Evolutionary conservation across 2,329 filamentous ascomycete species (phyloP).

Genomic region (Nothophoma quercina): DNA sequence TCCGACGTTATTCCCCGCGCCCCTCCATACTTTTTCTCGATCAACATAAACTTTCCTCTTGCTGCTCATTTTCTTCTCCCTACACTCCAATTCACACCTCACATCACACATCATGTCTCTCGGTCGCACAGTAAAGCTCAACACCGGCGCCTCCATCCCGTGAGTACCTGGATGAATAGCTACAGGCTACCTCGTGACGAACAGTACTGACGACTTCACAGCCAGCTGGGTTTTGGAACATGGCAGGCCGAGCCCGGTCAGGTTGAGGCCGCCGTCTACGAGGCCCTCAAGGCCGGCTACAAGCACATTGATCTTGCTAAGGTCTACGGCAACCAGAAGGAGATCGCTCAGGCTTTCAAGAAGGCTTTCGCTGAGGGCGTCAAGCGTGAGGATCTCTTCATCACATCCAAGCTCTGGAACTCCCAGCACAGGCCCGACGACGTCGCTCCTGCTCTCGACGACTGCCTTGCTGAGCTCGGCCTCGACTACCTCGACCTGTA

Average conservation of each 20-base stretch:
- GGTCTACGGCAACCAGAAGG: constrained; percentile 44
- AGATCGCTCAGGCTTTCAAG: constrained; percentile 38
- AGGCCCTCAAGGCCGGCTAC: constrained; percentile 42
- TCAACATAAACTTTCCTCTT: constrained; percentile 14
- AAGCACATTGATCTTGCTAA: constrained; percentile 41
- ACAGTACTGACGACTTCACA: constrained; percentile 64
- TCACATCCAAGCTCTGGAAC: constrained; percentile 87
- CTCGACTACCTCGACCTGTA: constrained; percentile 90
- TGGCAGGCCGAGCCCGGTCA: constrained; percentile 44
- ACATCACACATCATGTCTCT: constrained; percentile 34
- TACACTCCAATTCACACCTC: constrained; percentile 5
- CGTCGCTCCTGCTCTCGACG: constrained; percentile 76
- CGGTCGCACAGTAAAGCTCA: constrained; percentile 58
- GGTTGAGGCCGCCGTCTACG: constrained; percentile 53
- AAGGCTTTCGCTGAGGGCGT: constrained; percentile 54
- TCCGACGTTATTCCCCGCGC: constrained; percentile 22
- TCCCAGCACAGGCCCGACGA: constrained; percentile 75
- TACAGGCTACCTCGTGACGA: constrained; percentile 67
- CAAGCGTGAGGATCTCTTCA: constrained; percentile 50
- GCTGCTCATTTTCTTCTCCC: neutral
- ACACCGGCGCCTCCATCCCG: constrained; percentile 79
- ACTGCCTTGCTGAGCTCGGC: constrained; percentile 76
- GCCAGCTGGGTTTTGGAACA: constrained; percentile 58
- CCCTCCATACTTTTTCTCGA: constrained; percentile 8
- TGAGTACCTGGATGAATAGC: constrained; percentile 68